A percentile compares a stretch with the other conserved stretches of the same genome.
Conservation (phyloP, 2,329 filamentous ascomycete genomes). For the Apiospora rasikravindrae region DNA sequence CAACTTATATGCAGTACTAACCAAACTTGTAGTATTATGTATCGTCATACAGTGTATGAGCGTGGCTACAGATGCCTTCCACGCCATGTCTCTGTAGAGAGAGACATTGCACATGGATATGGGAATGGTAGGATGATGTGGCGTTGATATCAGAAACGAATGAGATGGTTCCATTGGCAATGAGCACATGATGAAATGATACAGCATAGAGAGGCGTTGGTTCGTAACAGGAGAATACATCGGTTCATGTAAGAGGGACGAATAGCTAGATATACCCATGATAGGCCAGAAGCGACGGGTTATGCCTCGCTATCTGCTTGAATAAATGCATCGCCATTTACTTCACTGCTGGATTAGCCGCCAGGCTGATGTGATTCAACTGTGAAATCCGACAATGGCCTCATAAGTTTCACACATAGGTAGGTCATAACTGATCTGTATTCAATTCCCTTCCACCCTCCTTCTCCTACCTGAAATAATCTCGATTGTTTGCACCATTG, state of each 20-base stretch:
- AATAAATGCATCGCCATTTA: background rate
- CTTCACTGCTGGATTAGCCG: background rate
- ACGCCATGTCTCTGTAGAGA: background rate
- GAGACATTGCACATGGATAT: background rate
- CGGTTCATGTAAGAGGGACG: background rate
- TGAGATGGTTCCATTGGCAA: background rate
- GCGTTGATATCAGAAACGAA: background rate
- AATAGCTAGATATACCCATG: conserved; percentile 4
- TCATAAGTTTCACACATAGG: background rate
- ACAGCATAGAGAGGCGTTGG: background rate
- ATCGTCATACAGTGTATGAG: conserved; percentile 18
- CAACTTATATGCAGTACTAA: background rate
- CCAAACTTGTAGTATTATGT: conserved; percentile 16
- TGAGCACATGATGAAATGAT: background rate
- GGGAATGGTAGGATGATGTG: background rate
- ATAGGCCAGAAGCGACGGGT: background rate
- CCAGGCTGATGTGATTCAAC: background rate
- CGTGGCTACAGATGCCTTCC: background rate
- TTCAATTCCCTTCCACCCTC: background rate
- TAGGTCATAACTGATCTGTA: background rate
- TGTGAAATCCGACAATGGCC: background rate
- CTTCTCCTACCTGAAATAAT: background rate
- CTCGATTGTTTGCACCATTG: background rate
- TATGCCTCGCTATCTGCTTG: background rate
- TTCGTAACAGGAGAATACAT: background rate